Evolutionary conservation across 1,284 basidiomycete genomes (phyloP).

Genomic region (Leccinum pachyderme): DNA sequence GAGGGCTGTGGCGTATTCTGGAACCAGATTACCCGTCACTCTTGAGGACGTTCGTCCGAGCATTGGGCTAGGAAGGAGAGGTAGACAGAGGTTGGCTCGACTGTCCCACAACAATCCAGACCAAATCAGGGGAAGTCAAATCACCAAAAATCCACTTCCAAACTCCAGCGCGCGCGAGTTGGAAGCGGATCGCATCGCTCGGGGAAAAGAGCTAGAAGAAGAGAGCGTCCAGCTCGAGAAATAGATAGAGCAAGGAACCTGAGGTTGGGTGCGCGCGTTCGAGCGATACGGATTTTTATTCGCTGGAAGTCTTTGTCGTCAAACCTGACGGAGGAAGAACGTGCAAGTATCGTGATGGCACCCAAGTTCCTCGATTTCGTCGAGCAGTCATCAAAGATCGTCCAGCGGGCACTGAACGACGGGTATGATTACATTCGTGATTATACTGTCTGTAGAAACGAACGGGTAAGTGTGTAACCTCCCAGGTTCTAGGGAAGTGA

Average conservation of each 20-base stretch:
- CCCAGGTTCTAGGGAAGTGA: slow-evolving; percentile 1
- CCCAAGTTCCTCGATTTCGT: slow-evolving; percentile 93
- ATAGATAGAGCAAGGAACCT: slow-evolving; percentile 80
- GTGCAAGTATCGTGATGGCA: slow-evolving; percentile 75
- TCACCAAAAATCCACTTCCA: background rate
- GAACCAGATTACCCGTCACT: background rate
- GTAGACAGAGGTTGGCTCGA: too few species aligned
- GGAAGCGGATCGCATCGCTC: slow-evolving; percentile 66
- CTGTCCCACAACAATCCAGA: background rate
- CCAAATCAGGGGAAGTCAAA: background rate
- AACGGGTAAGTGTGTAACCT: slow-evolving; percentile 53
- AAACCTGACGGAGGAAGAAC: slow-evolving; percentile 87
- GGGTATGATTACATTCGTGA: slow-evolving; percentile 96
- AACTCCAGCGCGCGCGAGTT: slow-evolving; percentile 51
- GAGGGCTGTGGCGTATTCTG: background rate
- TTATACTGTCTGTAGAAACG: slow-evolving; percentile 82
- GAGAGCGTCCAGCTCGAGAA: slow-evolving; percentile 76
- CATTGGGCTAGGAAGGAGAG: too few species aligned
- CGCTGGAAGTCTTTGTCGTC: slow-evolving; percentile 3
- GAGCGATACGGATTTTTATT: background rate
- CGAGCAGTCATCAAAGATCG: slow-evolving; percentile 91
- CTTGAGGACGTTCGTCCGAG: background rate
- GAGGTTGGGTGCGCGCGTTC: slow-evolving; percentile 45
- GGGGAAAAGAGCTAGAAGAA: slow-evolving; percentile 58
- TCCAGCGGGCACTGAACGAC: slow-evolving; percentile 95